Conservation (phyloP, 2,329 filamentous ascomycete species). For the Claviceps monticola region DNA sequence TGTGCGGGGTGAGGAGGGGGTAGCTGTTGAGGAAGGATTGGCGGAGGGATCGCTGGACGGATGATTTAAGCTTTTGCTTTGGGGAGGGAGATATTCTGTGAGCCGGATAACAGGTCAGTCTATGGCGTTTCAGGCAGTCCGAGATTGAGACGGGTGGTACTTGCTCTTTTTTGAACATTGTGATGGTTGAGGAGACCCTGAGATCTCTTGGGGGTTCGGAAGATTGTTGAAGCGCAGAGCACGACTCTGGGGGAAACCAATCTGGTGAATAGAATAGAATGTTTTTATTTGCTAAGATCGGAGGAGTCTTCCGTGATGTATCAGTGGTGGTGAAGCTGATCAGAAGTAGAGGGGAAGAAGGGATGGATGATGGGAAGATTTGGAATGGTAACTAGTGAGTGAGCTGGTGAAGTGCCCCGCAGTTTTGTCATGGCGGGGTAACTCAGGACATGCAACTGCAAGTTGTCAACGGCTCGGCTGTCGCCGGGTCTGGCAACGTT, state of each 20-base stretch:
- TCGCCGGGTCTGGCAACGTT: no score
- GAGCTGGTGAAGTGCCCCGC: constrained; percentile 5
- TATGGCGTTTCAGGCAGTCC: not conserved
- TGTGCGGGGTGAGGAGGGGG: constrained; percentile 71
- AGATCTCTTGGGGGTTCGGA: not conserved
- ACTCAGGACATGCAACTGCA: not conserved
- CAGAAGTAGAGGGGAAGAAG: constrained; percentile 4
- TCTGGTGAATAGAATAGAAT: no score
- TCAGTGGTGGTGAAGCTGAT: not conserved
- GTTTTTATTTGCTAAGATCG: no score
- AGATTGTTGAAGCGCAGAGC: no score
- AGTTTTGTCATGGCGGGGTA: not conserved
- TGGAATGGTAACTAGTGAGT: not conserved
- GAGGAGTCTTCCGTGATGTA: no score
- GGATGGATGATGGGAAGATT: not conserved
- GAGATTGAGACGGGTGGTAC: constrained; percentile 13
- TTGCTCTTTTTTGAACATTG: constrained; percentile 92
- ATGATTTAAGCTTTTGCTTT: constrained; percentile 96
- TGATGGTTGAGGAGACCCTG: constrained; percentile 14
- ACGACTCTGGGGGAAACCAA: no score
- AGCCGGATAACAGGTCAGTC: not conserved
- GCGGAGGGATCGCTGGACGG: constrained; percentile 76
- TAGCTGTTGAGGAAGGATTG: constrained; percentile 71
- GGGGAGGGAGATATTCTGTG: constrained; percentile 58
- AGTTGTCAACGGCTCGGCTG: not conserved